Percentiles rank a stretch among this genome's conserved stretches.
These are phyloP conservation scores for Phlyctochytrium bullatum DNA, from an alignment of 192 early-diverging fungal species.

Conservation along the genomic window DNA sequence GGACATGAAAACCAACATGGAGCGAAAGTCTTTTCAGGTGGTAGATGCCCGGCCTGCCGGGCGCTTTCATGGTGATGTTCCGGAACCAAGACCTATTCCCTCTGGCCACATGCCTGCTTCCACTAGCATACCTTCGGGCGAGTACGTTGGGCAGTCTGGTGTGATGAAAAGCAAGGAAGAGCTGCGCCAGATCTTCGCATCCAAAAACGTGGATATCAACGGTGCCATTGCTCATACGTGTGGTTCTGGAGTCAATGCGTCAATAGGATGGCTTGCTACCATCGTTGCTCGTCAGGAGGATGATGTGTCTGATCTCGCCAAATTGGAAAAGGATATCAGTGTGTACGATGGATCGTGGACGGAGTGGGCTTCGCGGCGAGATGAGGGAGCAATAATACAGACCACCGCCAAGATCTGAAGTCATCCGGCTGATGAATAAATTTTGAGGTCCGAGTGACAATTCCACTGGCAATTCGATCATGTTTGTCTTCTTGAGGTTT, in stretches of 20 bases:
- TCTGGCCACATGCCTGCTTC: constrained; percentile 24
- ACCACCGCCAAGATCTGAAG: not conserved
- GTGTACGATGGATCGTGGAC: constrained; percentile 32
- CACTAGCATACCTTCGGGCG: not conserved
- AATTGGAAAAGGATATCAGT: constrained; percentile 20
- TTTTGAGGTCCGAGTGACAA: too few relatives aligned
- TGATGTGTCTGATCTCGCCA: constrained; percentile 13
- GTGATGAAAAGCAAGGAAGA: constrained; percentile 4
- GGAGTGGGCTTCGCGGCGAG: constrained; percentile 12
- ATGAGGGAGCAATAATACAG: constrained; percentile 23
- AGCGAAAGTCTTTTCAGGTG: not conserved
- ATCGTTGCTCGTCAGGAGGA: constrained; percentile 17
- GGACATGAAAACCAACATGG: constrained; percentile 10
- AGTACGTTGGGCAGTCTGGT: not conserved
- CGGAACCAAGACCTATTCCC: constrained; percentile 23
- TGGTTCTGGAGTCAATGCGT: constrained; percentile 26
- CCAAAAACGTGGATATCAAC: constrained; percentile 17
- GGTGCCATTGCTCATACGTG: constrained; percentile 18
- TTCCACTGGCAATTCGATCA: not conserved
- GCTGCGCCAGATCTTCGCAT: constrained; percentile 1
- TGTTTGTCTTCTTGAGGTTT: not conserved
- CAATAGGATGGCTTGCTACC: constrained; percentile 22
- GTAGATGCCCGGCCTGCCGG: constrained; percentile 22
- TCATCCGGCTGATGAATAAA: too few relatives aligned
- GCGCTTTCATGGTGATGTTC: constrained; percentile 18